These are phyloP conservation scores for Aureobasidium sp. DNA, from an alignment of 2,329 filamentous ascomycete species.

Conservation along the genomic window DNA sequence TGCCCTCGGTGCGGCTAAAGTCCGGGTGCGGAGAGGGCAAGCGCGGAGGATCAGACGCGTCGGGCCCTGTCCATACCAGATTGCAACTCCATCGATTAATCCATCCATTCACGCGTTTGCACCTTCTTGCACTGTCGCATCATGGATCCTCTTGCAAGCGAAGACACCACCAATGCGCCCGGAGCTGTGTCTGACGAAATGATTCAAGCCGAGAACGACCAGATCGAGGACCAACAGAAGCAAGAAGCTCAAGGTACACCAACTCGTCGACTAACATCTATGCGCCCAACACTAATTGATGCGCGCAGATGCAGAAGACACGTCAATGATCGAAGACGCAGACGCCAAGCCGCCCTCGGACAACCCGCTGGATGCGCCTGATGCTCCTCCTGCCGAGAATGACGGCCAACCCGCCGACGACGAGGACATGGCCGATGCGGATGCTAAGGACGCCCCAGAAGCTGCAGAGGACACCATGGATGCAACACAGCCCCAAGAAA, in stretches of 20 bases:
- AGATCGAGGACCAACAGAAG: slow-evolving; percentile 20
- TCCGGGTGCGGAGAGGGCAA: slow-evolving; percentile 8
- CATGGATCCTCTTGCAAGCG: slow-evolving; percentile 19
- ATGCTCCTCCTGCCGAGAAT: slow-evolving; percentile 29
- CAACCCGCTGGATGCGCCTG: slow-evolving; percentile 33
- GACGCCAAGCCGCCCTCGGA: slow-evolving; percentile 26
- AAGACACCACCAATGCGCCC: slow-evolving; percentile 23
- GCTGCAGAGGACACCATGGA: slow-evolving; percentile 42
- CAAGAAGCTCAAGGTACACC: slow-evolving; percentile 17
- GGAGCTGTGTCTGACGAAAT: slow-evolving; percentile 30
- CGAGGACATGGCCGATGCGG: slow-evolving; percentile 56
- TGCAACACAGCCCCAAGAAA: slow-evolving; percentile 49
- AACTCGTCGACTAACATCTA: background rate
- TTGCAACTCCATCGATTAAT: background rate
- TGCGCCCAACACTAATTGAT: background rate
- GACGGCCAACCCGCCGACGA: slow-evolving; percentile 25
- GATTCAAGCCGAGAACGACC: slow-evolving; percentile 31
- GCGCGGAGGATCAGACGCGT: slow-evolving; percentile 4
- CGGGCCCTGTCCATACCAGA: background rate
- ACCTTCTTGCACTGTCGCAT: background rate
- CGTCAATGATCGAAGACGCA: slow-evolving; percentile 28
- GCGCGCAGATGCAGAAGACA: slow-evolving; percentile 22
- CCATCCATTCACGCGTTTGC: background rate
- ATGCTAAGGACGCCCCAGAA: slow-evolving; percentile 40
- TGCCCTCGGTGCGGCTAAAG: background rate